Base-by-base conservation (phyloP, 2,329 filamentous ascomycete species). In the Fusarium buxicola region DNA sequence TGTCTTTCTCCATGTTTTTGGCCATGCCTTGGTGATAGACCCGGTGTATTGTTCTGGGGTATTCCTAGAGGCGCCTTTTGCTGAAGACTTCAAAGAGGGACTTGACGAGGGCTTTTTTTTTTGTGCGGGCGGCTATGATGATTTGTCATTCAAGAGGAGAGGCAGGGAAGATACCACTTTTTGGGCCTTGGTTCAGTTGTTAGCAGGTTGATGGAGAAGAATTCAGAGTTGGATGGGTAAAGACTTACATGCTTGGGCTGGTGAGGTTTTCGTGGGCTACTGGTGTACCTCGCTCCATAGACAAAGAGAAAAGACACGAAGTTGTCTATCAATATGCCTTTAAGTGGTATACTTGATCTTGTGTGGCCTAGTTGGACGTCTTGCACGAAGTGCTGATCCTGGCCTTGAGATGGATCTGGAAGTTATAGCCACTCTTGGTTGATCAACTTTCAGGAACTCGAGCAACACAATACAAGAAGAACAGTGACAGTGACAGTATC, bases 1-100 rank as follows among this genome's bases (percentile, higher is more conserved):
- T 21, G 21, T 21, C 21, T 53, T 55, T 40, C 52, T 54, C 44
- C 52, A 34, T 41, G 49, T 34, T 27, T 48, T 27, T 48, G 10
- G 30, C n/a, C 16, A 27, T 27, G 27, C 25, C 47, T 16, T 38
- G 41, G 24, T 45, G 36, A 49, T 43, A 43, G 27, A 55, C 39
- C 39, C 34, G 18, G 31, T 24, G 27, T 32, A 18, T 8, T 38
- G 16, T 44, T 21, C 21, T 34, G 55, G 34, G 25, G 30, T 55
- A 35, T 50, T 50, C 40, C 40, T 11, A 24, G 54, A 55, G 36
- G 40, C 27, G 43, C 7, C 18, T 25, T 21, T 21, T 21, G 21
- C 21, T 21, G 21, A 21, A 21, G 21, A 21, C 36, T 21, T 12
- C 10, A 15, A 13, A 15, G 11, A 39, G n/a, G 21, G 24, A 21